Conservation (phyloP, 192 early-diverging fungal species). For the Podila clonocystis region DNA sequence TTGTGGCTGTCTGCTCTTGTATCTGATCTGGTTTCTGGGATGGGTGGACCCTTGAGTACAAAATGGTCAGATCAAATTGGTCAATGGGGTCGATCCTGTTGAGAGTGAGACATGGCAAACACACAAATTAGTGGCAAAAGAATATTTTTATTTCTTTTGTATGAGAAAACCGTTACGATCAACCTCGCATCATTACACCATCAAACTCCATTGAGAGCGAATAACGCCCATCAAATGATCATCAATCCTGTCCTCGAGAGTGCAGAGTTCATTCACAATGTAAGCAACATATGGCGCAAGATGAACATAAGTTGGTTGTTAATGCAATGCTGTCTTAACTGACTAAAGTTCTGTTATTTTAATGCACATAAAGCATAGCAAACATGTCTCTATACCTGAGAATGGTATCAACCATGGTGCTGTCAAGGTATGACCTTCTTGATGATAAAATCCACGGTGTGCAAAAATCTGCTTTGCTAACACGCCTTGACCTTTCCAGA, state of each 20-base stretch:
- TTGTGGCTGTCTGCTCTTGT: no score
- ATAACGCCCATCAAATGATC: constrained; percentile 16
- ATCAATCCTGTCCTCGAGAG: constrained; percentile 63
- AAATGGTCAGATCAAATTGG: no score
- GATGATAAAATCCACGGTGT: not conserved
- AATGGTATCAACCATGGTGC: constrained; percentile 63
- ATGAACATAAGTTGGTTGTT: not conserved
- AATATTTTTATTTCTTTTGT: not conserved
- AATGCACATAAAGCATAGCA: constrained; percentile 53
- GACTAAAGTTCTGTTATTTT: no score
- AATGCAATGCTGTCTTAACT: no score
- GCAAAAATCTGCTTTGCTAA: not conserved
- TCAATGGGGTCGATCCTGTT: no score
- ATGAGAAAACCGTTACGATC: not conserved
- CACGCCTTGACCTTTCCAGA: constrained; percentile 30
- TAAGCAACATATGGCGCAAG: constrained; percentile 11
- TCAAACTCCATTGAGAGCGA: not conserved
- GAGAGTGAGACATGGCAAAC: not conserved
- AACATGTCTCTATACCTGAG: constrained; percentile 69
- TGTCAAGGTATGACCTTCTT: constrained; percentile 31
- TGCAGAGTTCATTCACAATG: constrained; percentile 62
- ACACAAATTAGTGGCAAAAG: not conserved
- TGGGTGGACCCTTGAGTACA: no score
- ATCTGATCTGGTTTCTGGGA: no score
- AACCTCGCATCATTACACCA: not conserved